Evolutionary conservation across 2,329 filamentous ascomycete species (phyloP).

Genomic region (Phyllosticta paracitricarpa): DNA sequence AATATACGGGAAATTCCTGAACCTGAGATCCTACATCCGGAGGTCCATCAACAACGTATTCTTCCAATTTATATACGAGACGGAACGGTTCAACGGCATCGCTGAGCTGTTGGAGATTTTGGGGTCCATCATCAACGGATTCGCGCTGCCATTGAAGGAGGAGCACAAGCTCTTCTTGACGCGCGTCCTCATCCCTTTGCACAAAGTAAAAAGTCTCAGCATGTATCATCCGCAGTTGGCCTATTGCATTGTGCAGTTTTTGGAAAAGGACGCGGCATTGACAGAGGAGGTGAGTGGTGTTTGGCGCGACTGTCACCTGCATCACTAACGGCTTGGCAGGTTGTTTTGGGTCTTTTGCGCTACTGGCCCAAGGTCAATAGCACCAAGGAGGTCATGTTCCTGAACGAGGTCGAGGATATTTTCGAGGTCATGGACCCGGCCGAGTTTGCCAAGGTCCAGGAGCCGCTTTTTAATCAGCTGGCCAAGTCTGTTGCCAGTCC

Average conservation of each 20-base stretch:
- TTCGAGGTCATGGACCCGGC: slow-evolving; percentile 99
- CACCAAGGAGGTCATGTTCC: slow-evolving; percentile 99
- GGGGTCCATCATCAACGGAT: slow-evolving; percentile 98
- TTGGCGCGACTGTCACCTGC: slow-evolving; percentile 1
- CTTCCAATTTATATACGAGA: slow-evolving; percentile 99
- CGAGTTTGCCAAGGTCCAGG: slow-evolving; percentile 97
- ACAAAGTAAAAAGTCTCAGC: slow-evolving; percentile 98
- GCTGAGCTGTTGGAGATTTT: slow-evolving; percentile 93
- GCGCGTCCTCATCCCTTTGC: slow-evolving; percentile 79
- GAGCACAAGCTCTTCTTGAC: slow-evolving; percentile 98
- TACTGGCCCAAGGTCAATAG: slow-evolving; percentile 99
- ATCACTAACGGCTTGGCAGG: slow-evolving; percentile 40
- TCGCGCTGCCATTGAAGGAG: slow-evolving; percentile 91
- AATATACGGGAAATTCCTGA: slow-evolving; percentile 98
- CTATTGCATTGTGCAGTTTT: slow-evolving; percentile 97
- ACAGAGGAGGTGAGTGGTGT: slow-evolving; percentile 72
- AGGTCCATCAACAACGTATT: slow-evolving; percentile 99
- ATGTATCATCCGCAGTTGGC: slow-evolving; percentile 99
- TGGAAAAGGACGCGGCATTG: slow-evolving; percentile 93
- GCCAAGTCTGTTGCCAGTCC: slow-evolving; percentile 97
- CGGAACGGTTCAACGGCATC: slow-evolving; percentile 96
- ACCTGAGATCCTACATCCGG: slow-evolving; percentile 91
- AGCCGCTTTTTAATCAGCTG: slow-evolving; percentile 92
- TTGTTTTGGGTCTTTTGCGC: slow-evolving; percentile 84
- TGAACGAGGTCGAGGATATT: slow-evolving; percentile 98